A percentile compares a stretch with the other conserved stretches of the same genome.
phyloP scores from a whole-genome alignment of 768 basidiomycete genomes.

The Tricholoma sp. region DNA sequence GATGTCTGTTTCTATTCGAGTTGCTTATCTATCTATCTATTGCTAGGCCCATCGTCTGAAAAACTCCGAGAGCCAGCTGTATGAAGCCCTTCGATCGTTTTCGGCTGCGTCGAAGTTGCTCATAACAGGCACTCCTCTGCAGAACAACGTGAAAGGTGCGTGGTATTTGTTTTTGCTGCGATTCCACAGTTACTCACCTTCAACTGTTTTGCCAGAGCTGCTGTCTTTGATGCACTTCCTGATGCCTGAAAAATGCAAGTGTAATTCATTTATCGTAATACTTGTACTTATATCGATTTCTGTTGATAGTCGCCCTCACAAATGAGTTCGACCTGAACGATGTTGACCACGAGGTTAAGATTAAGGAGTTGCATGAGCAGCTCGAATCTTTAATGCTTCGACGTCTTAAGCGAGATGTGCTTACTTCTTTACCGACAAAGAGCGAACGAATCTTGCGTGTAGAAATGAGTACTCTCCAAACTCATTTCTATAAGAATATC shows the following conservation, averaged over 20 bases:
- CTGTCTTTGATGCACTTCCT: slow-evolving; percentile 98
- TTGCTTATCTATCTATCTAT: slow-evolving; percentile 12
- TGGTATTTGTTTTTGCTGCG: slow-evolving; percentile 9
- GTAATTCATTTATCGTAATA: background rate
- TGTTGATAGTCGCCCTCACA: slow-evolving; percentile 69
- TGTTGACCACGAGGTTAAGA: slow-evolving; percentile 88
- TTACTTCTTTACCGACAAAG: slow-evolving; percentile 95
- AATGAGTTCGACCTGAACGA: slow-evolving; percentile 96
- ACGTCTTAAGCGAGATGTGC: slow-evolving; percentile 91
- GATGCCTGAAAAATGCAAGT: slow-evolving; percentile 95
- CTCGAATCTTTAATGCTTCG: slow-evolving; percentile 93
- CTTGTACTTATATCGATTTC: slow-evolving; percentile 6
- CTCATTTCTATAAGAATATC: slow-evolving; percentile 99
- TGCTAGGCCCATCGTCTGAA: slow-evolving; percentile 95
- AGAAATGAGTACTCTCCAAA: slow-evolving; percentile 95
- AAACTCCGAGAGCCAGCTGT: slow-evolving; percentile 95
- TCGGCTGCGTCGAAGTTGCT: slow-evolving; percentile 87
- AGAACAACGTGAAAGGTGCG: slow-evolving; percentile 97
- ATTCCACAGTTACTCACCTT: slow-evolving; percentile 2
- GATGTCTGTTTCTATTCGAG: slow-evolving; percentile 2
- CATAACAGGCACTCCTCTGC: slow-evolving; percentile 96
- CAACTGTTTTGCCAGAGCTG: slow-evolving; percentile 54
- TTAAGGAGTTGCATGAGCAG: slow-evolving; percentile 92
- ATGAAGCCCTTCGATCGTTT: slow-evolving; percentile 90
- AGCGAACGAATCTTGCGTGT: slow-evolving; percentile 96